Evolutionary conservation across 2,329 filamentous ascomycete species (phyloP).

Genomic region (Penicillium sp.): DNA sequence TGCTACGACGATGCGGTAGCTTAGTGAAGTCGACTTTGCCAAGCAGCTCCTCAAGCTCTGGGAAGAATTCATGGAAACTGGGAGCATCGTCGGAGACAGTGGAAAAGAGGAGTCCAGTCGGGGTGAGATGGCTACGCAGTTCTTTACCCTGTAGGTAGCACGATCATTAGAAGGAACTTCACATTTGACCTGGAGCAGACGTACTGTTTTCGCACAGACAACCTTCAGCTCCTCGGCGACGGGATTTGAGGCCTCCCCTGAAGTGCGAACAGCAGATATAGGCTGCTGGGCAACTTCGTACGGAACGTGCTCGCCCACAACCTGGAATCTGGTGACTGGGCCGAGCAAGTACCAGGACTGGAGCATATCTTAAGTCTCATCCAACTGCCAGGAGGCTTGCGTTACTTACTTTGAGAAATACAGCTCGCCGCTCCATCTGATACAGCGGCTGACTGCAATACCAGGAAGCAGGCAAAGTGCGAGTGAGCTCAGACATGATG

Average conservation of each 20-base stretch:
- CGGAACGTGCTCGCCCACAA: conserved; percentile 40
- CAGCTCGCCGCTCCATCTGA: conserved; percentile 49
- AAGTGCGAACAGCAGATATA: conserved; percentile 39
- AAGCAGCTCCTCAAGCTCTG: conserved; percentile 50
- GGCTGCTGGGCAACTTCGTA: conserved; percentile 53
- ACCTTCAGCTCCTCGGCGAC: conserved; percentile 42
- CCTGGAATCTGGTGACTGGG: conserved; percentile 50
- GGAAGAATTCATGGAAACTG: conserved; percentile 54
- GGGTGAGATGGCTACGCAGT: conserved; percentile 44
- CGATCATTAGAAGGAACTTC: not conserved
- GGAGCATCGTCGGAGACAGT: conserved; percentile 50
- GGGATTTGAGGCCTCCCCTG: conserved; percentile 27
- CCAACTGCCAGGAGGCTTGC: not conserved
- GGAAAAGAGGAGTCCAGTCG: conserved; percentile 53
- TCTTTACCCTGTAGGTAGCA: conserved; percentile 13
- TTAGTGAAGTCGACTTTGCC: conserved; percentile 54
- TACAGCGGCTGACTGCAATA: conserved; percentile 50
- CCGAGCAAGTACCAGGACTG: conserved; percentile 55
- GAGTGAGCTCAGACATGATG: conserved; percentile 33
- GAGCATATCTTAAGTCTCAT: conserved; percentile 9
- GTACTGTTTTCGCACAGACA: conserved; percentile 33
- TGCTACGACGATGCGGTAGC: conserved; percentile 51
- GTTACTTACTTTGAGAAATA: conserved; percentile 47
- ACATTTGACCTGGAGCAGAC: not conserved
- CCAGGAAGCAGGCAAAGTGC: conserved; percentile 54